These are phyloP conservation scores for Andrographis paniculata DNA, from an alignment of 305 asterid genomes.

Conservation along the genomic window DNA sequence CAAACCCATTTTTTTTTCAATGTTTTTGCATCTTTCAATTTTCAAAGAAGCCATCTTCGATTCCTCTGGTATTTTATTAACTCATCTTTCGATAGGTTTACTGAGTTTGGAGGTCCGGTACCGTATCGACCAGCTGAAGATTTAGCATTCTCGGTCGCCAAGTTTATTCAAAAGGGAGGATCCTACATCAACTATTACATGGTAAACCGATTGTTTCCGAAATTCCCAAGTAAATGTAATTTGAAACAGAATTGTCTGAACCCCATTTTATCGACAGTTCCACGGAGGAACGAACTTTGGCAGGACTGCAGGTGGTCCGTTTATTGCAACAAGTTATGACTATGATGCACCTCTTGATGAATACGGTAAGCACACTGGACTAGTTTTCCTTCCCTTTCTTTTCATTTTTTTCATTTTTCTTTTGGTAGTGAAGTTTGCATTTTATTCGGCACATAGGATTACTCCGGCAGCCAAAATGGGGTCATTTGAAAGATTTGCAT, in stretches of 20 bases:
- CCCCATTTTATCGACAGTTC: slow-evolving; percentile 35
- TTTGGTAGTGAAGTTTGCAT: background rate
- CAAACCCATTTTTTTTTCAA: background rate
- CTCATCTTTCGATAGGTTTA: slow-evolving; percentile 48
- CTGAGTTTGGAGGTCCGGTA: slow-evolving; percentile 91
- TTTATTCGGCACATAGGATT: no score
- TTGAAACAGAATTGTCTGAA: slow-evolving; percentile 13
- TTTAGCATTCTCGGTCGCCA: slow-evolving; percentile 91
- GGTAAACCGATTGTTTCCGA: slow-evolving; percentile 34
- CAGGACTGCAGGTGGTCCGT: slow-evolving; percentile 96
- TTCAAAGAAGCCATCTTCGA: background rate
- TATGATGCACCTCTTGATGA: slow-evolving; percentile 98
- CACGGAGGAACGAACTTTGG: slow-evolving; percentile 99
- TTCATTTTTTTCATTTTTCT: no score
- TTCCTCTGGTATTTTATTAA: background rate
- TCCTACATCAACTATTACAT: slow-evolving; percentile 87
- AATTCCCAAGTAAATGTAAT: slow-evolving; percentile 10
- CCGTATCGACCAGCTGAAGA: slow-evolving; percentile 97
- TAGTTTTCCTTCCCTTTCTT: background rate
- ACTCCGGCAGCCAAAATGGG: slow-evolving; percentile 90
- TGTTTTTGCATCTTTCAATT: slow-evolving; percentile 1
- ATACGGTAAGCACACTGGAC: slow-evolving; percentile 43
- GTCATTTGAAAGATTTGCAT: slow-evolving; percentile 93
- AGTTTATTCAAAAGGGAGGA: slow-evolving; percentile 85
- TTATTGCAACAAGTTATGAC: slow-evolving; percentile 93